Conservation (phyloP, 345 rosid genomes). For the Corymbia maculata region DNA sequence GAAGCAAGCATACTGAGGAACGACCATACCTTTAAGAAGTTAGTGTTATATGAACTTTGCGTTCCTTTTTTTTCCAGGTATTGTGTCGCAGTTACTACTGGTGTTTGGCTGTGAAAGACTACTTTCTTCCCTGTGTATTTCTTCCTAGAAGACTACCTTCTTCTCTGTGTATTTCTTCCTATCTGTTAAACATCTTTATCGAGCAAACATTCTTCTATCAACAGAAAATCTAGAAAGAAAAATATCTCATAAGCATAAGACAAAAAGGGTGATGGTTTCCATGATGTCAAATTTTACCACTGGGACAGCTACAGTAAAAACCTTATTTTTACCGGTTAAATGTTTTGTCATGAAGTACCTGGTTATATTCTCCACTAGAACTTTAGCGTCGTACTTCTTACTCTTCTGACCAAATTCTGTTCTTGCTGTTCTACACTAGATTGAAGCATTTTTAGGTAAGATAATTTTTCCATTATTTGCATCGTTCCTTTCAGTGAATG, state of each 20-base stretch:
- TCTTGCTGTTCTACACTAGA: neutral
- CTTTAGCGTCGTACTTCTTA: neutral
- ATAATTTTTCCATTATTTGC: neutral
- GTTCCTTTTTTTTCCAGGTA: neutral
- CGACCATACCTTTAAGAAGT: neutral
- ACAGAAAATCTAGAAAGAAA: neutral
- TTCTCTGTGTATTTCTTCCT: neutral
- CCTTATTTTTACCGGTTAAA: neutral
- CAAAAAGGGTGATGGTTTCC: neutral
- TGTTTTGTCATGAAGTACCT: neutral
- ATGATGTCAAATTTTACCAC: neutral
- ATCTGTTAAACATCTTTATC: neutral
- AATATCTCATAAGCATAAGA: neutral
- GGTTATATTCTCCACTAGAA: neutral
- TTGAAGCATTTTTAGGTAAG: neutral
- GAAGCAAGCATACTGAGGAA: neutral
- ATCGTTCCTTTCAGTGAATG: constrained; percentile 45
- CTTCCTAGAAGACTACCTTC: neutral
- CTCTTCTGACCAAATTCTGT: neutral
- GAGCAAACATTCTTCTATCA: neutral
- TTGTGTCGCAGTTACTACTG: neutral
- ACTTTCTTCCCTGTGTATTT: neutral
- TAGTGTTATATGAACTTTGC: neutral
- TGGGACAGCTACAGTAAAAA: neutral
- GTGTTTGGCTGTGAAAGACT: neutral